A percentile compares a stretch with the other conserved stretches of the same genome.
Conservation (phyloP, 371 early-diverging fungal species). For the Nematocida parisii region DNA sequence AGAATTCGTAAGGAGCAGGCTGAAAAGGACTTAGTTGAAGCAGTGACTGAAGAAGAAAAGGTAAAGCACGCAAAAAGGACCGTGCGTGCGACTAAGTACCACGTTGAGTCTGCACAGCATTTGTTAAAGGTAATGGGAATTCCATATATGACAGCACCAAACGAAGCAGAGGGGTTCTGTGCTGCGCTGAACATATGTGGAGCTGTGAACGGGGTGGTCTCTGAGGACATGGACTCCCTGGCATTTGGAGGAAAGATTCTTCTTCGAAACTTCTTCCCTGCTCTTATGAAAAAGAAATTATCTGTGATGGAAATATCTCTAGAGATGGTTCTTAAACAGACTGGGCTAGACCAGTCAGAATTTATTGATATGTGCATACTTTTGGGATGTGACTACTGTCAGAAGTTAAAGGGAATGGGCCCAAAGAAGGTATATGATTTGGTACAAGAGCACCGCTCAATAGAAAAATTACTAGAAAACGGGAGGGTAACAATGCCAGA, state of each 20-base stretch:
- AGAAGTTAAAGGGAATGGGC: constrained; percentile 88
- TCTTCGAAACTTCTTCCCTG: constrained; percentile 86
- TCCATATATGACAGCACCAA: constrained; percentile 88
- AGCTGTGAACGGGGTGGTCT: constrained; percentile 89
- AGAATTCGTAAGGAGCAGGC: constrained; percentile 74
- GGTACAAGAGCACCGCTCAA: constrained; percentile 79
- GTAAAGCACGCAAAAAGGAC: constrained; percentile 84
- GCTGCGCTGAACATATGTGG: constrained; percentile 82
- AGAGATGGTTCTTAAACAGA: constrained; percentile 77
- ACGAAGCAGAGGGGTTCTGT: constrained; percentile 99
- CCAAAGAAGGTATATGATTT: constrained; percentile 78
- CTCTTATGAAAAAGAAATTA: constrained; percentile 79
- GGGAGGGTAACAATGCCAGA: constrained; percentile 71
- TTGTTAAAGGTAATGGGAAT: constrained; percentile 90
- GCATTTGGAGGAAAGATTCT: constrained; percentile 87
- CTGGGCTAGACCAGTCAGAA: constrained; percentile 76
- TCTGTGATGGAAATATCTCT: constrained; percentile 85
- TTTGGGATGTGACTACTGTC: constrained; percentile 97
- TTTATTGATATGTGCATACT: constrained; percentile 97
- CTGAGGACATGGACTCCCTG: constrained; percentile 99
- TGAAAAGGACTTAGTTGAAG: constrained; percentile 58
- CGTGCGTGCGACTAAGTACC: constrained; percentile 85
- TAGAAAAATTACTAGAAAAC: constrained; percentile 79
- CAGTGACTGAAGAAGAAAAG: constrained; percentile 72
- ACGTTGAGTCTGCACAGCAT: constrained; percentile 87